A percentile compares a stretch with the other conserved stretches of the same genome.
phyloP scores from a whole-genome alignment of 2,329 filamentous ascomycete species.

The Phialophora expanda region DNA sequence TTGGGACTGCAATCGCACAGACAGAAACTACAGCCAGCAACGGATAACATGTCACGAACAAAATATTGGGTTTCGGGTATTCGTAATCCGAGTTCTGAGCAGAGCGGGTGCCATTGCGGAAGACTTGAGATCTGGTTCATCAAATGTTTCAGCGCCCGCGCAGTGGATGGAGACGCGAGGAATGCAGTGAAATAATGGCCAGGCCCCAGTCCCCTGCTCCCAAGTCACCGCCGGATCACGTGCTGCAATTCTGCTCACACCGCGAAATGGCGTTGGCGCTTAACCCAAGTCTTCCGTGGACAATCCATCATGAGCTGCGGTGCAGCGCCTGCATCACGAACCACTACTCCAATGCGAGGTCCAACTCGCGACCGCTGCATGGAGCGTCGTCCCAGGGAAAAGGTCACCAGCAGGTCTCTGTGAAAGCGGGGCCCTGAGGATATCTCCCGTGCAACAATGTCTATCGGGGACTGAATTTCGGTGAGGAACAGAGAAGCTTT shows the following conservation, averaged over 20 bases:
- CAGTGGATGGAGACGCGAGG: neutral
- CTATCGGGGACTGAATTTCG: neutral
- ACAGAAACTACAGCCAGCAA: neutral
- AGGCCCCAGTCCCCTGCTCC: neutral
- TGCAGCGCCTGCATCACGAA: neutral
- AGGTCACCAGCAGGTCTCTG: neutral
- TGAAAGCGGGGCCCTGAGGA: neutral
- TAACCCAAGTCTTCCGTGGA: neutral
- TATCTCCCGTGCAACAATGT: neutral
- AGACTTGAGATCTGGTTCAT: conserved; percentile 5
- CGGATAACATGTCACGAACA: neutral
- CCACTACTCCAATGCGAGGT: neutral
- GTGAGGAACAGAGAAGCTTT: neutral
- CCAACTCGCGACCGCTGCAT: neutral
- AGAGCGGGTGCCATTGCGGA: neutral
- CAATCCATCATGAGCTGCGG: neutral
- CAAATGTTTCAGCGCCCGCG: conserved; percentile 1
- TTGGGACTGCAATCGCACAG: neutral
- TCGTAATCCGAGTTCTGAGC: neutral
- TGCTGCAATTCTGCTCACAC: neutral
- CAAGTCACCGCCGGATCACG: neutral
- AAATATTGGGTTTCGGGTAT: neutral
- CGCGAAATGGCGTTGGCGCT: neutral
- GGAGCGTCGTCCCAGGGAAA: neutral
- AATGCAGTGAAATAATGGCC: neutral